phyloP scores from a whole-genome alignment of 768 basidiomycete genomes.

The Lentinula lateritia region DNA sequence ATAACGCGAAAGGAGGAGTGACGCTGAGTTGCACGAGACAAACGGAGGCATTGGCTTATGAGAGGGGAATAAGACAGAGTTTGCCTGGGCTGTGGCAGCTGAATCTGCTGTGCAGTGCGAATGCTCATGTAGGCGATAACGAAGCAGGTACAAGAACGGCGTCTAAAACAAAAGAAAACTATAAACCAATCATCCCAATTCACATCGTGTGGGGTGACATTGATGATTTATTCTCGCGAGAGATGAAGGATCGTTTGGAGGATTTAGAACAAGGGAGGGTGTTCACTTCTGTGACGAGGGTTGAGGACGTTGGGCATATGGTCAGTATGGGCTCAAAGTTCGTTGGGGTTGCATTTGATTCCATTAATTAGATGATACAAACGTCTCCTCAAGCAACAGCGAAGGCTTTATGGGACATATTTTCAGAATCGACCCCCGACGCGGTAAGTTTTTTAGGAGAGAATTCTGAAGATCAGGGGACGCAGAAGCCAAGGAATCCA shows the following conservation, averaged over 20 bases:
- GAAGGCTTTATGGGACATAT: not conserved
- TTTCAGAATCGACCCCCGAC: not conserved
- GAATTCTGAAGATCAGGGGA: not conserved
- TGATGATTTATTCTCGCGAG: slow-evolving; percentile 3
- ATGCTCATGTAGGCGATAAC: not conserved
- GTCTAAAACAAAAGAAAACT: not conserved
- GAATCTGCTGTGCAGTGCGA: slow-evolving; percentile 1
- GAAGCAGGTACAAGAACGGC: not conserved
- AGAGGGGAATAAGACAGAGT: not conserved
- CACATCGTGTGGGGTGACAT: slow-evolving; percentile 4
- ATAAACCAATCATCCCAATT: not conserved
- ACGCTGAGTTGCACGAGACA: not conserved
- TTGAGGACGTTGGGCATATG: slow-evolving; percentile 5
- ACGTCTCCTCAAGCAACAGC: not conserved
- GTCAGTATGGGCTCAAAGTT: not conserved
- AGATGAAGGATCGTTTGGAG: slow-evolving; percentile 1
- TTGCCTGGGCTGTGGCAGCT: slow-evolving; percentile 1
- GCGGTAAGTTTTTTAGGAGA: not conserved
- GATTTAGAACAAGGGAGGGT: slow-evolving; percentile 3
- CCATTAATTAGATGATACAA: not conserved
- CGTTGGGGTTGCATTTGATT: not conserved
- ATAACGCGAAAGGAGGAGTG: not conserved
- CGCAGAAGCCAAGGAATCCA: too few species aligned
- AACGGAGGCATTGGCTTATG: not conserved
- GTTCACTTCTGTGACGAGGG: slow-evolving; percentile 5